phyloP scores from a whole-genome alignment of 2,329 filamentous ascomycete genomes.

The Fusarium agapanthi region DNA sequence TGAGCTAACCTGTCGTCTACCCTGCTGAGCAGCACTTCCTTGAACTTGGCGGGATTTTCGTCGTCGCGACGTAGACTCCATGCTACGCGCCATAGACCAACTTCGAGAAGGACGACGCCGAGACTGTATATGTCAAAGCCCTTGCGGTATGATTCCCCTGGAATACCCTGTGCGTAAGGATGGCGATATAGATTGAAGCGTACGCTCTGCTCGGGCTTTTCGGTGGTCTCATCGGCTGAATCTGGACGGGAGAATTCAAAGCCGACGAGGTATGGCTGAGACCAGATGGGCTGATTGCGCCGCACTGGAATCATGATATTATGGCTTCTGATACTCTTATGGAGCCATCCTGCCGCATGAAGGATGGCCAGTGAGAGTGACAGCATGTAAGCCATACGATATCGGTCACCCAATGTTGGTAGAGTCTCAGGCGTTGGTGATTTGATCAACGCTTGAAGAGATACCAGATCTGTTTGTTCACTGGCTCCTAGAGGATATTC shows the following conservation, averaged over 20 bases:
- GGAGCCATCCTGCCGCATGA: slow-evolving; percentile 5
- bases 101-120: slow-evolving; percentile 4
- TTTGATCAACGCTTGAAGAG: neutral
- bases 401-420: neutral
- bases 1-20: slow-evolving; percentile 3
- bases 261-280: slow-evolving; percentile 2
- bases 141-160: neutral
- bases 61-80: slow-evolving; percentile 1
- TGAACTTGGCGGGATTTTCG: neutral
- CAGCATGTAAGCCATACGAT: neutral
- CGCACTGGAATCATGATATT: slow-evolving; percentile 3
- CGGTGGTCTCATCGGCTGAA: neutral
- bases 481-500: neutral
- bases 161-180: slow-evolving; percentile 1
- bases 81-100: neutral
- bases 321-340: slow-evolving; percentile 14
- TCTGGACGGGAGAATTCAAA: slow-evolving; percentile 6
- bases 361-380: neutral
- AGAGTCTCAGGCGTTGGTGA: neutral
- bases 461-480: neutral
- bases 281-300: neutral
- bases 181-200: slow-evolving; percentile 2
- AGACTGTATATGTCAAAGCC: slow-evolving; percentile 14
- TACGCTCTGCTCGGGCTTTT: neutral
- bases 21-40: neutral